Conservation (phyloP, 2,329 filamentous ascomycete species). For the Monilinia aucupariae region DNA sequence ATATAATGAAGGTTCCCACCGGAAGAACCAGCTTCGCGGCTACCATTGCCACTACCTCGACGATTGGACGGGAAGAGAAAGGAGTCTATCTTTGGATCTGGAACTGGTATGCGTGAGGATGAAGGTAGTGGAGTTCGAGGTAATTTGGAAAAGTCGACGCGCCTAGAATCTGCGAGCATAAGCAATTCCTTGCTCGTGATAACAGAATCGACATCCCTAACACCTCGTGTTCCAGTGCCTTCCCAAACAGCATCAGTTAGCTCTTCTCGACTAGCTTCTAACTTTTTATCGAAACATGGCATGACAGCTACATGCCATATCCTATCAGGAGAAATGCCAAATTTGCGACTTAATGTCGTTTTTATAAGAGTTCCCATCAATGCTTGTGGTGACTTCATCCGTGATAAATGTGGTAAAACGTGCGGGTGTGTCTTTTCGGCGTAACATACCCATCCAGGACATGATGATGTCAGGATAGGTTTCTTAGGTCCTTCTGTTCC, state of each 20-base stretch:
- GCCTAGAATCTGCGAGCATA: constrained; percentile 77
- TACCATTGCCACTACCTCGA: constrained; percentile 40
- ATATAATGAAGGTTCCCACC: constrained; percentile 87
- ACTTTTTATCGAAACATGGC: constrained; percentile 99
- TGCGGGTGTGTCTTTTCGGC: constrained; percentile 97
- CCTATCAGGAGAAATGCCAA: constrained; percentile 67
- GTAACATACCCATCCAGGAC: constrained; percentile 98
- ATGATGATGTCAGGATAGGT: constrained; percentile 80
- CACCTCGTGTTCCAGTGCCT: constrained; percentile 46
- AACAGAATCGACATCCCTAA: constrained; percentile 93
- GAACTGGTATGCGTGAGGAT: constrained; percentile 55
- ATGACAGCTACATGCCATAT: constrained; percentile 96
- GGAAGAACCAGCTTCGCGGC: constrained; percentile 65
- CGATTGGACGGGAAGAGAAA: constrained; percentile 66
- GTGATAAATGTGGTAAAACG: constrained; percentile 83
- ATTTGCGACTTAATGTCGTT: constrained; percentile 67
- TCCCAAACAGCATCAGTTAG: constrained; percentile 77
- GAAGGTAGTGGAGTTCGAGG: constrained; percentile 51
- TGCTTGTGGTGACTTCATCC: constrained; percentile 89
- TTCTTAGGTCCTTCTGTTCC: constrained; percentile 34
- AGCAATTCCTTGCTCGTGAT: constrained; percentile 94
- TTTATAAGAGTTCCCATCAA: constrained; percentile 87
- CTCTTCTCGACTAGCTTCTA: constrained; percentile 90
- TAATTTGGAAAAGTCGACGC: constrained; percentile 69
- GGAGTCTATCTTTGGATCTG: constrained; percentile 61